These are phyloP conservation scores for Crithidia thermophila DNA, from an alignment of 208 protist species.

Conservation along the genomic window DNA sequence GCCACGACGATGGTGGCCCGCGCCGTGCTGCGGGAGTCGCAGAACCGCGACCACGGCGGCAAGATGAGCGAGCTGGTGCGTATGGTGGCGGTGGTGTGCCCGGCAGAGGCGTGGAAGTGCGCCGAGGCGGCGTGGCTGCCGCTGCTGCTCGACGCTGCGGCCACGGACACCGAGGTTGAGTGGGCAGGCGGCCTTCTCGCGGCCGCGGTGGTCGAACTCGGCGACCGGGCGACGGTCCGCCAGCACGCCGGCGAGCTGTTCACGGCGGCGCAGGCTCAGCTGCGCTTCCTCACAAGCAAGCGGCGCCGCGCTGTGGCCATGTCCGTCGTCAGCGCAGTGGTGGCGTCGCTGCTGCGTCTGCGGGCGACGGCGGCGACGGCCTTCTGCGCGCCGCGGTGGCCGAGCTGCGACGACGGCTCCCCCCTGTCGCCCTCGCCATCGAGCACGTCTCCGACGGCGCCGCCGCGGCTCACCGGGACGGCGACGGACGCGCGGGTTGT, in stretches of 20 bases:
- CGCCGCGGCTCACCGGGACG: not conserved
- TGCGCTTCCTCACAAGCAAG: conserved; percentile 25
- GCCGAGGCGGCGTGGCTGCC: conserved; percentile 40
- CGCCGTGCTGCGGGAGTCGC: conserved; percentile 19
- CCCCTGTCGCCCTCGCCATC: not conserved
- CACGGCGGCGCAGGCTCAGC: conserved; percentile 15
- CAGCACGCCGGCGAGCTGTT: conserved; percentile 10
- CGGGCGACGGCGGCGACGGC: conserved; percentile 1
- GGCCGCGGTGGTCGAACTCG: conserved; percentile 40
- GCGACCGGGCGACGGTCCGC: conserved; percentile 14
- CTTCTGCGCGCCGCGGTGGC: conserved; percentile 10
- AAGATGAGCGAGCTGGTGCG: conserved; percentile 37
- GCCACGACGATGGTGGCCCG: conserved; percentile 13
- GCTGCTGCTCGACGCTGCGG: conserved; percentile 27
- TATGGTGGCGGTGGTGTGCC: conserved; percentile 34
- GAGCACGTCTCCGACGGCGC: not conserved
- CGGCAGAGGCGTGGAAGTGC: conserved; percentile 40
- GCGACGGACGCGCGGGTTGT: conserved; percentile 13
- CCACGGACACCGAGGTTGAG: conserved; percentile 32
- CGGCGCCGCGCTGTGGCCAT: conserved; percentile 10
- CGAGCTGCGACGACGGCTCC: not conserved
- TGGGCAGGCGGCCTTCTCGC: conserved; percentile 49
- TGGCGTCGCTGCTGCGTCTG: conserved; percentile 22
- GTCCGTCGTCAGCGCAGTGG: conserved; percentile 7
- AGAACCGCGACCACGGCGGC: conserved; percentile 31